Evolutionary conservation across 106 monocot species (phyloP).

Genomic region (Phalaenopsis aphrodite): DNA sequence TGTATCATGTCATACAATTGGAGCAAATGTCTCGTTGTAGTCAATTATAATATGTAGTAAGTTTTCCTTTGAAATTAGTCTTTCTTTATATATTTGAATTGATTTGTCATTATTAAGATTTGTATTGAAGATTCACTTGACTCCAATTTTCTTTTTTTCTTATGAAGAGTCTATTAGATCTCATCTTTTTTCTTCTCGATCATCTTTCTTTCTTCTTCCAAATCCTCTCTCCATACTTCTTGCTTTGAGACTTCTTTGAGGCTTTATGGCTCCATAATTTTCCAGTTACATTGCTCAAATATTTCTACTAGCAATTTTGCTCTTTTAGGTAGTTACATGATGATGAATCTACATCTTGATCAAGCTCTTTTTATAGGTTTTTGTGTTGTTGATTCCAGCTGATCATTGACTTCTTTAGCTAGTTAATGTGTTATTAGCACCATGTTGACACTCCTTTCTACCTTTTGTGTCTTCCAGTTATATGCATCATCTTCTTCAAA

Average conservation of each 20-base stretch:
- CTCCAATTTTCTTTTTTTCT: background rate
- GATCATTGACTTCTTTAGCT: background rate
- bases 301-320: background rate
- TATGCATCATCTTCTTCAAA: background rate
- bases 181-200: background rate
- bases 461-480: background rate
- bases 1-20: too few species aligned
- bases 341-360: background rate
- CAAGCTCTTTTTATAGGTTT: background rate
- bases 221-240: background rate
- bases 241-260: background rate
- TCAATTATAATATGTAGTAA: too few species aligned
- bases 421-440: background rate
- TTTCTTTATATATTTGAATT: too few species aligned
- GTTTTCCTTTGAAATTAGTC: too few species aligned
- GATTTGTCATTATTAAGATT: background rate
- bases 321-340: background rate
- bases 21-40: too few species aligned
- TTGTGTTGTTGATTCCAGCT: background rate
- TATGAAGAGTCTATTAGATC: background rate
- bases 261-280: background rate
- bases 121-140: background rate
- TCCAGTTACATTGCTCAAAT: background rate
- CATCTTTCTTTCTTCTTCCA: slow-evolving; percentile 4
- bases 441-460: background rate